Evolutionary conservation across 495 filamentous ascomycete species (phyloP).

Genomic region (Pyrenopolyporus hunteri): DNA sequence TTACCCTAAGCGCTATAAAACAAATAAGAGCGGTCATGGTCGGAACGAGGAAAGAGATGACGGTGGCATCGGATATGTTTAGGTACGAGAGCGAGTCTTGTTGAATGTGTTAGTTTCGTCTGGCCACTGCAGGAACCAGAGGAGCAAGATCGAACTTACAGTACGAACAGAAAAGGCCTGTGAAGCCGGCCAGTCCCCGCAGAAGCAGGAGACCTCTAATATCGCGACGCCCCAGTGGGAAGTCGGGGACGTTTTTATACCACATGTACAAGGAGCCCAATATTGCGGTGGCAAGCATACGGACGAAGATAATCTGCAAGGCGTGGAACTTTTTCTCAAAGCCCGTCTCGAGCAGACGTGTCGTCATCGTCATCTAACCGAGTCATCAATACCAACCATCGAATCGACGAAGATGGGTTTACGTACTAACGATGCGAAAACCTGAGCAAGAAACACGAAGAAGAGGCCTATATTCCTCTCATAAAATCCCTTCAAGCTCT

Average conservation of each 20-base stretch:
- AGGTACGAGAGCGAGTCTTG: constrained; percentile 77
- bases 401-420: neutral
- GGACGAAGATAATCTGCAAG: constrained; percentile 80
- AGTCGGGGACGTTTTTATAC: constrained; percentile 65
- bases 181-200: constrained; percentile 72
- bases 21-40: constrained; percentile 77
- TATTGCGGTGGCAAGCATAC: constrained; percentile 75
- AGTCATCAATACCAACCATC: neutral
- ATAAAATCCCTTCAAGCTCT: constrained; percentile 29
- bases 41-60: constrained; percentile 80
- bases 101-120: neutral
- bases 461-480: constrained; percentile 68
- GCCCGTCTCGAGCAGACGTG: constrained; percentile 66
- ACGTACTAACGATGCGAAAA: constrained; percentile 67
- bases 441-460: constrained; percentile 72
- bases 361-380: constrained; percentile 71
- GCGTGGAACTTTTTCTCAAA: constrained; percentile 68
- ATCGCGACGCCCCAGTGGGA: constrained; percentile 69
- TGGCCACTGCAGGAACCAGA: neutral
- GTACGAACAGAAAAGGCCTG: constrained; percentile 76
- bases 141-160: constrained; percentile 51
- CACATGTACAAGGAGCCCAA: constrained; percentile 75
- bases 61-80: constrained; percentile 78
- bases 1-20: constrained; percentile 57
- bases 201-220: constrained; percentile 67